A percentile compares a stretch with the other conserved stretches of the same genome.
Conservation (phyloP, 805 yeast genomes). For the Sugiyamaella floridensis region DNA sequence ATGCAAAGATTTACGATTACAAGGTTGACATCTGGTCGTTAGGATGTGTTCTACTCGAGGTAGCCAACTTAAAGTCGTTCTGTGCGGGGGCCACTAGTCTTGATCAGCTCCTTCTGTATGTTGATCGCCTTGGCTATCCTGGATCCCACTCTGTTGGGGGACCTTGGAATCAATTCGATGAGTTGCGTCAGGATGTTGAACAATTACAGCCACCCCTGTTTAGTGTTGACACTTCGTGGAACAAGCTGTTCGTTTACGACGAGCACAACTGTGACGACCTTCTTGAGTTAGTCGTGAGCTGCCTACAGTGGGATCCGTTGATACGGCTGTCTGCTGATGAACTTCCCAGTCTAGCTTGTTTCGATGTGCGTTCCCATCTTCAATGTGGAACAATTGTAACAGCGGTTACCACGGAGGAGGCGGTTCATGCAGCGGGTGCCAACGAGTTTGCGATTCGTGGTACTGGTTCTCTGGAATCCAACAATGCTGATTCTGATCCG, state of each 20-base stretch:
- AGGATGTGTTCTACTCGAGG: constrained; percentile 54
- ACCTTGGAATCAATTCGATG: not conserved
- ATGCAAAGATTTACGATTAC: constrained; percentile 54
- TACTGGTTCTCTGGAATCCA: too few species aligned
- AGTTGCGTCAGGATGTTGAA: not conserved
- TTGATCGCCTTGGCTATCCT: not conserved
- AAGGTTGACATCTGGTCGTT: constrained; percentile 63
- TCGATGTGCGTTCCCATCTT: too few species aligned
- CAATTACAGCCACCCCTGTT: not conserved
- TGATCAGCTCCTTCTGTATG: not conserved
- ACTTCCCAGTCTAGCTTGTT: not conserved
- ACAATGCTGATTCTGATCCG: too few species aligned
- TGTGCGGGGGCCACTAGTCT: not conserved
- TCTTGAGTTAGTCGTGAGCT: not conserved
- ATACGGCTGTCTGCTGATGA: not conserved
- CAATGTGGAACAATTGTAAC: too few species aligned
- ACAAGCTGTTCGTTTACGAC: not conserved
- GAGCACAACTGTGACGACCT: not conserved
- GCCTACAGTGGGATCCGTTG: not conserved
- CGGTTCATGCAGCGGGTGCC: too few species aligned
- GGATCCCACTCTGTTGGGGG: not conserved
- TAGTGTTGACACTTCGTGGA: not conserved
- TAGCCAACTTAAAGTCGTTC: not conserved
- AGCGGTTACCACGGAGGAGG: too few species aligned
- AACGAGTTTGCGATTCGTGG: too few species aligned